A percentile compares a stretch with the other conserved stretches of the same genome.
Evolutionary conservation across 345 rosid genomes (phyloP).

Genomic region (Orychophragmus violaceus): DNA sequence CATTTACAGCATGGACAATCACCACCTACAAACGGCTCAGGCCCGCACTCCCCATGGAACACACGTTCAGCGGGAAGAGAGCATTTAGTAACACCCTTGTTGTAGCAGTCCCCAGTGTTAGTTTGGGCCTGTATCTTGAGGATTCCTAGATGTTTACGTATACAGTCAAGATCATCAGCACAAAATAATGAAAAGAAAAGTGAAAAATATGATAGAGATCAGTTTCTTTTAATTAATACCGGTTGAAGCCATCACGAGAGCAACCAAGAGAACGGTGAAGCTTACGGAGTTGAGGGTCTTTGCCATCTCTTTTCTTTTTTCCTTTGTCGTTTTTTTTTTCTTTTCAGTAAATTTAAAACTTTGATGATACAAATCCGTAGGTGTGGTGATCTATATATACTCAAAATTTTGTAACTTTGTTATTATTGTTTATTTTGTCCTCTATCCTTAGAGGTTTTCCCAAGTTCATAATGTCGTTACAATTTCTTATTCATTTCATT

Average conservation of each 20-base stretch:
- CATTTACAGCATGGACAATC: neutral
- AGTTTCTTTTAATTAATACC: neutral
- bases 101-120: neutral
- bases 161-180: neutral
- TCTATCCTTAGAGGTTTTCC: neutral
- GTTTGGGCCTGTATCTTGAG: neutral
- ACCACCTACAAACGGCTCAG: neutral
- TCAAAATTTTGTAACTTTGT: too few species aligned
- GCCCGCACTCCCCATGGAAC: neutral
- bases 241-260: neutral
- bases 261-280: neutral
- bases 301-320: neutral
- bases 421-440: too few species aligned
- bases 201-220: neutral
- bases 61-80: neutral
- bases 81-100: neutral
- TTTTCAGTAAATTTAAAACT: neutral
- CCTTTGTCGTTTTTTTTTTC: too few species aligned
- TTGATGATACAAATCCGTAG: too few species aligned
- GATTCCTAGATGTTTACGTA: neutral
- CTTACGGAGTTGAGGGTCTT: neutral
- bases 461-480: constrained; percentile 2
- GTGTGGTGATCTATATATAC: too few species aligned
- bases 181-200: neutral
- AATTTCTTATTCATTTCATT: neutral